Evolutionary conservation across 331 rosid genomes (phyloP).

Genomic region (Telfairia occidentalis): DNA sequence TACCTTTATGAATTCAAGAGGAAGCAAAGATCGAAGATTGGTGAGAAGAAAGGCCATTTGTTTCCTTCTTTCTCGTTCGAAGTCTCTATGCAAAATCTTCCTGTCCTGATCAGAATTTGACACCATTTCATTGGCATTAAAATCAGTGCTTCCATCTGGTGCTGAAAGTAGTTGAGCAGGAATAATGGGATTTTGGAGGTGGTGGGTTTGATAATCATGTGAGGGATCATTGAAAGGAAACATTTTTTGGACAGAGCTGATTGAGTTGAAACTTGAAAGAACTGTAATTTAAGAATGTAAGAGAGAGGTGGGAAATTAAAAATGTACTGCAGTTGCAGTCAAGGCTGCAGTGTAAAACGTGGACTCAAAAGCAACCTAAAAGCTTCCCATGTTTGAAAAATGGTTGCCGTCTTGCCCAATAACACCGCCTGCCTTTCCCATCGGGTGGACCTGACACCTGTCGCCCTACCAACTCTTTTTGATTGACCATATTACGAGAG

Average conservation of each 20-base stretch:
- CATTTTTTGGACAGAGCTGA: background rate
- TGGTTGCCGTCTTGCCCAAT: no score
- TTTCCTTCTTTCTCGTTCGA: slow-evolving; percentile 12
- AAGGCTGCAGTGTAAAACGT: background rate
- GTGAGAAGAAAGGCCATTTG: slow-evolving; percentile 2
- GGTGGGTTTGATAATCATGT: background rate
- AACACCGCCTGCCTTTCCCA: background rate
- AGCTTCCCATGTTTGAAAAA: background rate
- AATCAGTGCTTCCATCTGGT: background rate
- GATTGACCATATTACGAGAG: no score
- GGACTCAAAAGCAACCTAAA: background rate
- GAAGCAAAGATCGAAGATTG: slow-evolving; percentile 9
- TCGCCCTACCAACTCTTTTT: no score
- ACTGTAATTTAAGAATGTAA: background rate
- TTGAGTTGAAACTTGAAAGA: background rate
- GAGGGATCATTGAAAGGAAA: background rate
- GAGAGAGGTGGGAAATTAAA: background rate
- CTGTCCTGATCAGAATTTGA: background rate
- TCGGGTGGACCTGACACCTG: background rate
- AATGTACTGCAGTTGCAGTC: background rate
- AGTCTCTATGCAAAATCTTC: background rate
- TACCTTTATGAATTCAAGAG: slow-evolving; percentile 9
- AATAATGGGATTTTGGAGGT: background rate
- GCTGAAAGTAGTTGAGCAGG: background rate
- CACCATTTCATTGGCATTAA: background rate